These are phyloP conservation scores for Cercospora nicotianae DNA, from an alignment of 2,329 filamentous ascomycete species.

Conservation along the genomic window DNA sequence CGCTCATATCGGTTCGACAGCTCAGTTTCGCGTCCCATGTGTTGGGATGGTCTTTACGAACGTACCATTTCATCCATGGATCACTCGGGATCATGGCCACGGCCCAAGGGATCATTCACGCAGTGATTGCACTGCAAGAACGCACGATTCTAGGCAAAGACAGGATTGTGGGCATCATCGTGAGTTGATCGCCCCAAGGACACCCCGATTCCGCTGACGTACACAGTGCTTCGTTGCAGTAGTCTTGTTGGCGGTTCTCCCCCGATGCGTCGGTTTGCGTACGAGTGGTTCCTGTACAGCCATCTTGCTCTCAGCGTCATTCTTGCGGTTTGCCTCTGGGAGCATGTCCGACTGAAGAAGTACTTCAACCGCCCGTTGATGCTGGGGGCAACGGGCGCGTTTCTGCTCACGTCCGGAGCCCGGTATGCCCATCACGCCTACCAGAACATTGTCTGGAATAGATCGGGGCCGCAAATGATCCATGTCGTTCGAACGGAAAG, in stretches of 20 bases:
- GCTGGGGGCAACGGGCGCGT: not conserved
- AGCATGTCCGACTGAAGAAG: not conserved
- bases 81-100: conserved; percentile 9
- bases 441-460: not conserved
- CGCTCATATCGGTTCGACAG: no score
- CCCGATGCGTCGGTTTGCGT: no score
- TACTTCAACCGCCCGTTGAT: not conserved
- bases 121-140: not conserved
- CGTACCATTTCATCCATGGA: not conserved
- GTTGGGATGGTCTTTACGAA: not conserved
- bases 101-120: not conserved
- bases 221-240: no score
- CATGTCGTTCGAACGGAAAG: no score
- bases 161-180: conserved; percentile 4
- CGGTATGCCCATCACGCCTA: not conserved
- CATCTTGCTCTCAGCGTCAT: not conserved
- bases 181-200: not conserved
- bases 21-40: conserved; percentile 3
- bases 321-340: not conserved
- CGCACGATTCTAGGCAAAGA: conserved; percentile 2
- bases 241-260: no score
- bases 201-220: no score
- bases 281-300: not conserved
- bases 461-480: not conserved
- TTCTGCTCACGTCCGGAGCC: not conserved